phyloP scores from a whole-genome alignment of 441 rosid genomes.

The Dalechampia spathulata region DNA sequence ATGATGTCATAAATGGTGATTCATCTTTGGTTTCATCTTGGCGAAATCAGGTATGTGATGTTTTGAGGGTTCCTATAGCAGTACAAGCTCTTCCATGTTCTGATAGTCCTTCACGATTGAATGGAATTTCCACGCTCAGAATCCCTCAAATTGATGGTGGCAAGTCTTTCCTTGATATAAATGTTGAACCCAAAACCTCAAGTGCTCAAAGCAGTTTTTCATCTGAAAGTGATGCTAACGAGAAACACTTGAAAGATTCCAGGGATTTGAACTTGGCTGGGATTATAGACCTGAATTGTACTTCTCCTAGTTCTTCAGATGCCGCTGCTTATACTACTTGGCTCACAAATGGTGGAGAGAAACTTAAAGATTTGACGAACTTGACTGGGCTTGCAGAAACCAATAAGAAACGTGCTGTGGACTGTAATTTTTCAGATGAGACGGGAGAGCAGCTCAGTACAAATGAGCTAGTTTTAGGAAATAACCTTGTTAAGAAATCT shows the following conservation, averaged over 20 bases:
- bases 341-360: conserved; percentile 11
- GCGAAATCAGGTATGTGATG: conserved; percentile 9
- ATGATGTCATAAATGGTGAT: conserved; percentile 11
- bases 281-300: conserved; percentile 12
- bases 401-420: conserved; percentile 16
- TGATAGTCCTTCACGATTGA: conserved; percentile 13
- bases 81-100: conserved; percentile 51
- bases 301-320: conserved; percentile 14
- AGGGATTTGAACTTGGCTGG: conserved; percentile 5
- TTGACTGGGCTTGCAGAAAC: background rate
- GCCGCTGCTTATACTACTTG: conserved; percentile 9
- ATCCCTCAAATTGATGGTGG: conserved; percentile 19
- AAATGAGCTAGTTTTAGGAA: conserved; percentile 13
- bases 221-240: background rate
- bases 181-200: conserved; percentile 14
- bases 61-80: conserved; percentile 20
- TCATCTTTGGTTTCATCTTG: conserved; percentile 19
- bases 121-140: conserved; percentile 17
- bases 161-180: conserved; percentile 14
- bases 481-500: conserved; percentile 7
- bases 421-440: conserved; percentile 19
- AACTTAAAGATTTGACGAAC: background rate
- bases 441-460: conserved; percentile 10
- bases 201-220: conserved; percentile 6
- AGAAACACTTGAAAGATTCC: conserved; percentile 3